Base-by-base conservation (phyloP, 2,329 filamentous ascomycete species). In the Scytalidium lignicola region DNA sequence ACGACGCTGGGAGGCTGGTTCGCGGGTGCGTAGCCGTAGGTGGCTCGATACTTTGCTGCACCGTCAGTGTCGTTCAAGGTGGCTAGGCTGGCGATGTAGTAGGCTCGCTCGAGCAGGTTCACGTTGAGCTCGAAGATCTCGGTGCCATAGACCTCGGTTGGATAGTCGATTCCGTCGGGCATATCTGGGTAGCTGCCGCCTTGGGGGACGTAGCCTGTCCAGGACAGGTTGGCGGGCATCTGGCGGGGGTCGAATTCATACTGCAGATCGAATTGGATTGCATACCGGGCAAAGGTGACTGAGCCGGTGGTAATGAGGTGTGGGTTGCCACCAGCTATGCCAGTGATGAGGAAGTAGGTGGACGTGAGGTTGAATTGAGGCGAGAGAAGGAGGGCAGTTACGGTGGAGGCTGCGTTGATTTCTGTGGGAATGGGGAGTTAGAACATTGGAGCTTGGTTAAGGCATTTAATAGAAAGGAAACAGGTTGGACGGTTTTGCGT, bases 281-380 rank as follows among this genome's bases (percentile, higher is more conserved):
- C 79, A 60, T 81, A 90, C 10, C 78, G 74, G 23, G 82, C 77
- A 44, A 90, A 78, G 0, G 83, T 82, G 0, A 87, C 85, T 29
- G 77, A 75, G 43, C 79, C 80, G 3, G 85, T 74, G 0, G 85
- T 88, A 15, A 74, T 79, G 17, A 78, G 67, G 51, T 82, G 76
- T 1, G 86, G 86, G 62, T 80, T 88, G 22, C 88, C 74, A n/a
- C 86, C 86, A 1, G 81, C 85, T 52, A 90, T 88, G 2, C 86
- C 86, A 0, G 76, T 79, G 23, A 87, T 64, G 49, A 90, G 66
- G 65, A 88, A 88, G 68, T 90, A 90, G 1, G 85, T 84, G 41
- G 70, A 64, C 1, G 68, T 73, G 8, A 90, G 71, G 64, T 89
- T 75, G 63, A 90, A 87, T 8, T 69, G 60, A 3, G 69, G 61